Conservation (phyloP, 345 rosid species). For the Bruguiera parviflora region DNA sequence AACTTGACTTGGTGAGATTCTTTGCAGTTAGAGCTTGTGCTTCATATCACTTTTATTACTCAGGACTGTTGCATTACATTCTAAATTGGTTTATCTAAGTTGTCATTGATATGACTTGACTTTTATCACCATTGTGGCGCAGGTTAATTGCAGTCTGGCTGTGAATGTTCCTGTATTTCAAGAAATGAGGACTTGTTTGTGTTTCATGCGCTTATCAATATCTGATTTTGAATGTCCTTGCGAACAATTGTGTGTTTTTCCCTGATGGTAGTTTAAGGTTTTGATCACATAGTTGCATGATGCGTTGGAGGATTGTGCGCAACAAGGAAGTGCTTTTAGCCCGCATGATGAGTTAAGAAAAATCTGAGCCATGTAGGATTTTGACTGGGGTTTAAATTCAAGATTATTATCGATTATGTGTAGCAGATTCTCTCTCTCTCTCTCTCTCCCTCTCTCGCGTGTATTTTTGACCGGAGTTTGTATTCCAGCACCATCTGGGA, state of each 20-base stretch:
- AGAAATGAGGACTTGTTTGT: neutral
- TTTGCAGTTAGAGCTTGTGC: too few species aligned
- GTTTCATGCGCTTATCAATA: neutral
- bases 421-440: neutral
- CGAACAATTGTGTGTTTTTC: neutral
- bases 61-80: too few species aligned
- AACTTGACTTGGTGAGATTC: too few species aligned
- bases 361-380: neutral
- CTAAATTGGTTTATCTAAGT: too few species aligned
- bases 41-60: too few species aligned
- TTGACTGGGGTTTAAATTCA: neutral
- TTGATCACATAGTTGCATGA: neutral
- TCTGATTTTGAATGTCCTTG: constrained; percentile 6
- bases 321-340: neutral
- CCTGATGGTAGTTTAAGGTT: constrained; percentile 1
- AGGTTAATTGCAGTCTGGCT: neutral
- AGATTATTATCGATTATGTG: neutral
- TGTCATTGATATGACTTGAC: too few species aligned
- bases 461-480: too few species aligned
- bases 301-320: neutral
- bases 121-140: neutral
- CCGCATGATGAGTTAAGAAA: neutral
- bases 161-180: neutral
- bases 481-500: too few species aligned
- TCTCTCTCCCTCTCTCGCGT: too few species aligned